Evolutionary conservation across 345 rosid genomes (phyloP).

Genomic region (Lepidium africanum): DNA sequence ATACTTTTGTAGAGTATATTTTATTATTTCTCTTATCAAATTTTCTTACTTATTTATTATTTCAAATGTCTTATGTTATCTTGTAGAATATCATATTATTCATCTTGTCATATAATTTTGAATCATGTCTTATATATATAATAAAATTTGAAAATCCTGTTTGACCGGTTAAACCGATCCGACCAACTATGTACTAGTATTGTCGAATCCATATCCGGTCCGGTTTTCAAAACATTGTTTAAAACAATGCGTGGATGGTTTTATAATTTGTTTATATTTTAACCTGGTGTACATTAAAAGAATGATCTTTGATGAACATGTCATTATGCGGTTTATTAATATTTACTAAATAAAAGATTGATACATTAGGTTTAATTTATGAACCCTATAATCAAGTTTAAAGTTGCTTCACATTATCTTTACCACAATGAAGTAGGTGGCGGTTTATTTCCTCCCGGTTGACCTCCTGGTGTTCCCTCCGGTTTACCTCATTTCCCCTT

Average conservation of each 20-base stretch:
- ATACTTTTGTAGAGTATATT: too few species aligned
- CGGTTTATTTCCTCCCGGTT: not conserved
- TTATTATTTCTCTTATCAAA: too few species aligned
- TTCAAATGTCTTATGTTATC: too few species aligned
- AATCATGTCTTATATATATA: too few species aligned
- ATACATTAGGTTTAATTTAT: not conserved
- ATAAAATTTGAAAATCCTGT: too few species aligned
- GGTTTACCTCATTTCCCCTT: not conserved
- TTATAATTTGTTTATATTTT: not conserved
- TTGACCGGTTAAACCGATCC: too few species aligned
- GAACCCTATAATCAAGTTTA: not conserved
- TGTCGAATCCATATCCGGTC: too few species aligned
- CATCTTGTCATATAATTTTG: too few species aligned
- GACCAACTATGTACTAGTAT: too few species aligned
- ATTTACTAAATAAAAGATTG: not conserved
- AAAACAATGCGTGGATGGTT: not conserved
- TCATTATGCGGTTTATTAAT: not conserved
- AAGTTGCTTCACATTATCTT: not conserved
- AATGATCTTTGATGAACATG: not conserved
- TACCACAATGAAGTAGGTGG: not conserved
- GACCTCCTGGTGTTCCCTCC: not conserved
- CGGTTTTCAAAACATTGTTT: too few species aligned
- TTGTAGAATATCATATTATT: too few species aligned
- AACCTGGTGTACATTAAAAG: not conserved
- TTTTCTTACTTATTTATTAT: too few species aligned